Percentiles rank a stretch among this genome's conserved stretches.
Evolutionary conservation across 1,284 basidiomycete genomes (phyloP).

Genomic region (Tausonia pullulans): DNA sequence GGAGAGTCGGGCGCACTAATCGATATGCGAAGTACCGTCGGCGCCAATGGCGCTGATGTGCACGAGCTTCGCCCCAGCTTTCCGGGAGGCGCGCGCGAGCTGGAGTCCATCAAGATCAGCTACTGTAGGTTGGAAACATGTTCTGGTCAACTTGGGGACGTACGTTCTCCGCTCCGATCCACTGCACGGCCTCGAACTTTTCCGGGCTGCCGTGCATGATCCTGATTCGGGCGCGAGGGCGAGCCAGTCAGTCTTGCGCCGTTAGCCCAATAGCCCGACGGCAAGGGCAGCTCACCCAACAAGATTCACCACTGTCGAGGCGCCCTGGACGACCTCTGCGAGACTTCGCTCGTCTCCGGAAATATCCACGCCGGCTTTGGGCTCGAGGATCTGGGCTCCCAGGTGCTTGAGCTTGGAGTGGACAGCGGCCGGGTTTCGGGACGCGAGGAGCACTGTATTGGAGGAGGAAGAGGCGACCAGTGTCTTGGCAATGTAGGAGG

Average conservation of each 20-base stretch:
- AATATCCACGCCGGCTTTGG: conserved; percentile 6
- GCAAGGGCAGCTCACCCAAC: conserved; percentile 9
- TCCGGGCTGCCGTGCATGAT: conserved; percentile 46
- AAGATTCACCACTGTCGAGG: conserved; percentile 10
- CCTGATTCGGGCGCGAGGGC: conserved; percentile 49
- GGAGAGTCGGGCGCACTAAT: conserved; percentile 31
- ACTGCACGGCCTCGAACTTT: conserved; percentile 50
- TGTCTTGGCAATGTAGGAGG: conserved; percentile 46
- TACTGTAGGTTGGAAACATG: too few relatives aligned
- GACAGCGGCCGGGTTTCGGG: conserved; percentile 38
- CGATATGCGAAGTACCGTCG: conserved; percentile 35
- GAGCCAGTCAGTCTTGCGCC: conserved; percentile 38
- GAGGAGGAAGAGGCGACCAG: conserved; percentile 32
- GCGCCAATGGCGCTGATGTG: conserved; percentile 55
- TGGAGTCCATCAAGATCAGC: background rate
- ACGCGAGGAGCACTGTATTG: conserved; percentile 44
- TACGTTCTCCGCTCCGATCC: conserved; percentile 53
- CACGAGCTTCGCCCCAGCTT: conserved; percentile 44
- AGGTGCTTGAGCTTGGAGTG: background rate
- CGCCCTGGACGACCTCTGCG: conserved; percentile 8
- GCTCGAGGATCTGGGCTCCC: conserved; percentile 7
- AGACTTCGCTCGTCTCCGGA: background rate
- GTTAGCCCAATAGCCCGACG: background rate
- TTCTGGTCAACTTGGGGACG: conserved; percentile 18
- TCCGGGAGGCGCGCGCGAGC: conserved; percentile 39